Base-by-base conservation (phyloP, 345 rosid genomes). In the Salix suchowensis region DNA sequence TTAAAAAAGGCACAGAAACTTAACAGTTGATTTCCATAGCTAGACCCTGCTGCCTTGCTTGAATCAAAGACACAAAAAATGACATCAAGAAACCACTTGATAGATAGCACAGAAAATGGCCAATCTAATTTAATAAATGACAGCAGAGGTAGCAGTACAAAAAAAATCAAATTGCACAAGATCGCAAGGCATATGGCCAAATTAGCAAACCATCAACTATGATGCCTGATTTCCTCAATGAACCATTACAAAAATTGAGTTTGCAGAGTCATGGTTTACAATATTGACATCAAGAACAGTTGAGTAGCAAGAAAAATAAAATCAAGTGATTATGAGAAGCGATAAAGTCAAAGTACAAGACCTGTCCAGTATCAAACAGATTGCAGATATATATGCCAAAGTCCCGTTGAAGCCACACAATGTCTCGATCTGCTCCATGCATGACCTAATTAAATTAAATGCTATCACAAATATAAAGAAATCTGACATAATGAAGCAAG, bases 371-470 rank as follows among this genome's bases (percentile, higher is more conserved):
- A 81, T 96, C 99, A 86, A 96, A 96, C 83, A 96, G 84, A 82
- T 96, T 96, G 91, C 99, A 91, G 30, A 93, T 73, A 79, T 96
- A 93, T 85, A 96, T 93, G 87, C 98, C 97, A 74, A 96, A 96
- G 85, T 93, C 99, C 76, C 94, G 87, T 79, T 96, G 99, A 86
- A 96, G 98, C 97, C 99, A 96, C 28, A 89, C 50, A 66, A 96
- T 85, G 87, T 96, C 99, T 28, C 88, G 89, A 87, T 96, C 96
- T 78, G 99, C 94, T 84, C 99, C 99, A 89, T 96, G 99, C 97
- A 96, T 84, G 70, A 93, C 98, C 99, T 96, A 83, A 44, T 83
- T 68, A 81, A 77, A 82, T 75, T 70, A 34, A 66, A 76, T 69
- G 46, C 74, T 74, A 82, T 83, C 76, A 83, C 68, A 79, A 65